Conservation (phyloP, 2,329 filamentous ascomycete genomes). For the Trichoderma breve region DNA sequence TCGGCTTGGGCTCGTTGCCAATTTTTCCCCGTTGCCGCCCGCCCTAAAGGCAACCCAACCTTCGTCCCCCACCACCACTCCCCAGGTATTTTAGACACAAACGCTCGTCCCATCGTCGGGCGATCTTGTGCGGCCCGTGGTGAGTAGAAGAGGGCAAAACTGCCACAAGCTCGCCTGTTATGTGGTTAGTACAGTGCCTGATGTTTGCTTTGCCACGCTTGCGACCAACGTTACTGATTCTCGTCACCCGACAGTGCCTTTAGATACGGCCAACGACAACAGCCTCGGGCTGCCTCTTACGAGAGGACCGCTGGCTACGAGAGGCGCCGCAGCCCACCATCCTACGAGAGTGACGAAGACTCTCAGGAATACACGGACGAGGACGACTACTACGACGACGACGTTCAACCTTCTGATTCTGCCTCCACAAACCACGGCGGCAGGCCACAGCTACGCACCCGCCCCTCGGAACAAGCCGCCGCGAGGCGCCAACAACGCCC, state of each 20-base stretch:
- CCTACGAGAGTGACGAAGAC: constrained; percentile 41
- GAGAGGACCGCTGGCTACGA: constrained; percentile 24
- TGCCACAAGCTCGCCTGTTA: constrained; percentile 37
- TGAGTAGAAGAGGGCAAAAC: constrained; percentile 42
- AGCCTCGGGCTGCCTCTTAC: constrained; percentile 21
- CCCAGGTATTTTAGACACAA: constrained; percentile 24
- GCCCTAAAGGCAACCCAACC: constrained; percentile 4
- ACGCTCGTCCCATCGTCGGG: constrained; percentile 42
- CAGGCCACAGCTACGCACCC: constrained; percentile 27
- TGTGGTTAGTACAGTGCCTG: constrained; percentile 41
- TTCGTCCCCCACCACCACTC: constrained; percentile 20
- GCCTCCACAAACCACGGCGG: constrained; percentile 48
- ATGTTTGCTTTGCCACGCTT: background rate
- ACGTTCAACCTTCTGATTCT: constrained; percentile 58
- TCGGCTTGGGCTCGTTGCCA: constrained; percentile 3
- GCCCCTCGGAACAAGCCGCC: constrained; percentile 28
- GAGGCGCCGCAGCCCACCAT: constrained; percentile 31
- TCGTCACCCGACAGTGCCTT: constrained; percentile 23
- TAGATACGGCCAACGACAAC: constrained; percentile 31
- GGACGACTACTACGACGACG: constrained; percentile 46
- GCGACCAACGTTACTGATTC: constrained; percentile 21
- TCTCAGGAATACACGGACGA: constrained; percentile 32
- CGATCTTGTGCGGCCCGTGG: constrained; percentile 46
- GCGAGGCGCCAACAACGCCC: constrained; percentile 31
- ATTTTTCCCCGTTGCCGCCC: background rate